Conservation (phyloP, 176 grass and related monocot species). For the Musa acuminata region DNA sequence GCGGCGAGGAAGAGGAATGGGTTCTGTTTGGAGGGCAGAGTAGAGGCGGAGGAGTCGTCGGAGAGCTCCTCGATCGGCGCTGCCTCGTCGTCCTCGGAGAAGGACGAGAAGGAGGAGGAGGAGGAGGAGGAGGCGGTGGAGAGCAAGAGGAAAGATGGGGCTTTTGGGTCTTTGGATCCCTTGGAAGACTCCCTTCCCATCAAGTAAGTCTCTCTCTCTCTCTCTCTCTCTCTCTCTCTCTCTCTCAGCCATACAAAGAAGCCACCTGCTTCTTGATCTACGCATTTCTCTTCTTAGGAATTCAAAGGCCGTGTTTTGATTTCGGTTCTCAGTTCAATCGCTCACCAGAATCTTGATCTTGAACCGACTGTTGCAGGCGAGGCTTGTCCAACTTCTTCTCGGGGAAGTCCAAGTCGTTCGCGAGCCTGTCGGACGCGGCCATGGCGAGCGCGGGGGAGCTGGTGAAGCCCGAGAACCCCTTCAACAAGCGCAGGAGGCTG, state of each 20-base stretch:
- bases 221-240: neutral
- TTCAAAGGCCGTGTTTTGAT: too few species aligned
- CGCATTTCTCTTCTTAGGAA: too few species aligned
- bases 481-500: constrained; percentile 83
- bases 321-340: too few species aligned
- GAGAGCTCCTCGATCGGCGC: constrained; percentile 30
- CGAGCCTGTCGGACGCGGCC: constrained; percentile 53
- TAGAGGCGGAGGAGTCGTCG: constrained; percentile 27
- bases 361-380: constrained; percentile 33
- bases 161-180: constrained; percentile 40
- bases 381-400: constrained; percentile 92
- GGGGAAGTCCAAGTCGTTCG: constrained; percentile 94
- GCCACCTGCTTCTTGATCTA: too few species aligned
- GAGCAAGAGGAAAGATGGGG: neutral
- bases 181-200: constrained; percentile 63
- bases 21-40: constrained; percentile 27
- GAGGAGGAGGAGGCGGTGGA: constrained; percentile 33
- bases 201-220: constrained; percentile 51
- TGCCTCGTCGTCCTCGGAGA: constrained; percentile 27
- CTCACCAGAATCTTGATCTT: neutral
- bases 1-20: neutral
- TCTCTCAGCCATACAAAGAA: too few species aligned
- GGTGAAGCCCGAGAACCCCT: constrained; percentile 86
- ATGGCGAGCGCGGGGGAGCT: constrained; percentile 39
- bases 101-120: constrained; percentile 28